phyloP scores from a whole-genome alignment of 805 yeast genomes.

The Yarrowia sp. region DNA sequence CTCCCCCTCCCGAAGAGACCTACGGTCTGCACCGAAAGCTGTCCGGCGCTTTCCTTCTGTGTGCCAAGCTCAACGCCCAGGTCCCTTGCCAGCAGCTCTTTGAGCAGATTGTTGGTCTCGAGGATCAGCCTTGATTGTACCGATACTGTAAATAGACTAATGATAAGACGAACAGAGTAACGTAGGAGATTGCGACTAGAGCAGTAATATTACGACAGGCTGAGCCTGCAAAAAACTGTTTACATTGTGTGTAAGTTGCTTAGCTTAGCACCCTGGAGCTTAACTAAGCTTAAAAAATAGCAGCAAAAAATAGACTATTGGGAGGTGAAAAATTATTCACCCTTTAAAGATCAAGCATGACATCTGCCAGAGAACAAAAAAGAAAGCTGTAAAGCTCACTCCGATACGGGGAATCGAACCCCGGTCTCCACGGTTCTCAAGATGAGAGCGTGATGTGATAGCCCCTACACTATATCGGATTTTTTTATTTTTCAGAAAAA shows the following conservation, averaged over 20 bases:
- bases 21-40: conserved; percentile 93
- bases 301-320: background rate
- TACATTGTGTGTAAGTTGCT: no score
- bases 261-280: no score
- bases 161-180: background rate
- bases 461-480: conserved; percentile 25
- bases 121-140: conserved; percentile 1
- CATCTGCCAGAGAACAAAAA: background rate
- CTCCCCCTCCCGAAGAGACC: conserved; percentile 98
- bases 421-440: conserved; percentile 26
- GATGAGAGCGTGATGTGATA: conserved; percentile 26
- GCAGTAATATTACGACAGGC: no score
- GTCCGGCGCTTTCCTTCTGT: conserved; percentile 87
- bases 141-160: conserved; percentile 11
- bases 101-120: conserved; percentile 62
- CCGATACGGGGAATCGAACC: conserved; percentile 27
- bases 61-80: conserved; percentile 78
- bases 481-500: background rate
- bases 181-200: no score
- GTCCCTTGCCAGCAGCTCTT: conserved; percentile 81
- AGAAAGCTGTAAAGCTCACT: background rate
- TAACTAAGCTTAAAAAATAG: no score
- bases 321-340: no score
- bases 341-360: no score
- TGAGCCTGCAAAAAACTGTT: background rate